Conservation (phyloP, 148 eudicot species). For the Rhododendron molle region DNA sequence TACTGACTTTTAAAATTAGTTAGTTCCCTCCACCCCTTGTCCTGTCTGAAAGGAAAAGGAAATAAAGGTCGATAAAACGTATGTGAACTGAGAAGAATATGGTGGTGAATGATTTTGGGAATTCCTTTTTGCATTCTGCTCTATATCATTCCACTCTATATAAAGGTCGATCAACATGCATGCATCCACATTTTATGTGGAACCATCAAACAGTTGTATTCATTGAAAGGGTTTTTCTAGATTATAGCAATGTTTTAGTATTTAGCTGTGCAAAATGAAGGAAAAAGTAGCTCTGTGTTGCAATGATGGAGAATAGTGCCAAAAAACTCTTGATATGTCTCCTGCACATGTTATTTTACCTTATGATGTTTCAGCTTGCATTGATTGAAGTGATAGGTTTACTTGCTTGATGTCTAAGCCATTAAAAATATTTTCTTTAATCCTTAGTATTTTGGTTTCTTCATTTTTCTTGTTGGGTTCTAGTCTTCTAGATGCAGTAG, state of each 20-base stretch:
- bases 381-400: neutral
- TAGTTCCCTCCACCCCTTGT: neutral
- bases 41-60: neutral
- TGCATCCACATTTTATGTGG: neutral
- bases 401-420: neutral
- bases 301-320: neutral
- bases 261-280: neutral
- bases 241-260: neutral
- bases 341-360: neutral
- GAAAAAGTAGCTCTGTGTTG: neutral
- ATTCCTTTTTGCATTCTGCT: neutral
- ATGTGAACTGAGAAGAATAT: neutral
- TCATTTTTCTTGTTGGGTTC: neutral
- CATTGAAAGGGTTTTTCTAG: neutral
- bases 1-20: neutral
- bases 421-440: neutral
- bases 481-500: neutral
- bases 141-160: neutral
- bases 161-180: neutral
- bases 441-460: neutral
- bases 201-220: neutral
- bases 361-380: neutral
- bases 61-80: neutral
- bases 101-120: neutral
- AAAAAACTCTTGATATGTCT: neutral